These are phyloP conservation scores for Mortierella sp. DNA, from an alignment of 371 early-diverging fungal genomes.

Conservation along the genomic window DNA sequence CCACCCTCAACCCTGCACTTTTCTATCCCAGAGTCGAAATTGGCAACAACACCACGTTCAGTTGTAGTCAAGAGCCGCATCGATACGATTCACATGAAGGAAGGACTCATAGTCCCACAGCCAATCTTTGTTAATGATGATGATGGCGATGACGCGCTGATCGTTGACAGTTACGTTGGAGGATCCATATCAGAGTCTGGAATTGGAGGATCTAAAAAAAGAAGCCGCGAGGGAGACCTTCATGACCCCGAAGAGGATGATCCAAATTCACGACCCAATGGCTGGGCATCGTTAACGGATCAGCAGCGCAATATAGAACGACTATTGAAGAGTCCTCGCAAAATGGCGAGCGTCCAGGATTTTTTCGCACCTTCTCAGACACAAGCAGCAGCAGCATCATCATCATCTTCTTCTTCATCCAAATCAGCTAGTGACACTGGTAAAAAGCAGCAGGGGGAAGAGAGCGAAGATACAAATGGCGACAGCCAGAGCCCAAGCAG, in stretches of 20 bases:
- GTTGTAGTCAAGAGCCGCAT: conserved; percentile 41
- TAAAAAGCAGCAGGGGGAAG: background rate
- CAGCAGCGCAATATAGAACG: conserved; percentile 34
- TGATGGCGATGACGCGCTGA: conserved; percentile 23
- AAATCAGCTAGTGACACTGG: background rate
- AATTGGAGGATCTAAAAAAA: conserved; percentile 41
- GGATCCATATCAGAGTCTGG: background rate
- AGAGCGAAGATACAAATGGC: conserved; percentile 1
- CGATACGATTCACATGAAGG: conserved; percentile 39
- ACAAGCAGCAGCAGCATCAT: background rate
- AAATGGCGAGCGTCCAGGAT: conserved; percentile 44
- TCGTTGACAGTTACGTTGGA: conserved; percentile 6
- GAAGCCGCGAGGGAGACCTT: conserved; percentile 24
- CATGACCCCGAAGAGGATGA: conserved; percentile 7
- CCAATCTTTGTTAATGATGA: conserved; percentile 45
- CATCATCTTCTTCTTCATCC: background rate
- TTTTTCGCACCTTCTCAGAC: conserved; percentile 23
- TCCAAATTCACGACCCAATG: background rate
- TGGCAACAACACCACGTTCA: conserved; percentile 35
- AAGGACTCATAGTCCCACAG: conserved; percentile 43
- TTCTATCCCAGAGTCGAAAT: conserved; percentile 40
- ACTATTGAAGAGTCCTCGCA: conserved; percentile 41
- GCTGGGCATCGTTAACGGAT: conserved; percentile 28
- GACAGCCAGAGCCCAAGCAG: conserved; percentile 28
- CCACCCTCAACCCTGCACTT: conserved; percentile 43